These are phyloP conservation scores for Botrytis byssoidea DNA, from an alignment of 2,329 filamentous ascomycete genomes.

Conservation along the genomic window DNA sequence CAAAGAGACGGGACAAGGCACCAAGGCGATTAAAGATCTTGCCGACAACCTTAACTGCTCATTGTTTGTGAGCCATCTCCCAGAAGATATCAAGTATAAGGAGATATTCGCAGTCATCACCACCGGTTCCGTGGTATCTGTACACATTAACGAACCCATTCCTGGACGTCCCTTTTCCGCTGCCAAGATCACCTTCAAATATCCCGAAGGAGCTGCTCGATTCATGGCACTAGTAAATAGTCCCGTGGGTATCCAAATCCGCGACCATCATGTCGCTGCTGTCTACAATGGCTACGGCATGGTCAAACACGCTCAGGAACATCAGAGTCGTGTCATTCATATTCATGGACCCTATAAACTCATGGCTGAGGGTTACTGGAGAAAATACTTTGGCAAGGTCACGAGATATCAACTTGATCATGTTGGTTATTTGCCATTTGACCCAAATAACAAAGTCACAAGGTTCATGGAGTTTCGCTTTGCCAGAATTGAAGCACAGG, in stretches of 20 bases:
- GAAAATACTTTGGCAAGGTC: neutral
- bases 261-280: neutral
- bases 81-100: neutral
- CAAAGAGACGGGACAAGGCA: neutral
- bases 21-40: neutral
- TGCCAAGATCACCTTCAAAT: neutral
- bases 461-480: slow-evolving; percentile 22
- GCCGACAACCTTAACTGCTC: neutral
- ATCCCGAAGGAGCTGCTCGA: neutral
- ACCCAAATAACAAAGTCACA: neutral
- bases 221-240: neutral
- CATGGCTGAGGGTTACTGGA: neutral
- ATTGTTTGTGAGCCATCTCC: neutral
- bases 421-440: neutral
- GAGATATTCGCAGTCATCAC: neutral
- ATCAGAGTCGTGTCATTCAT: neutral
- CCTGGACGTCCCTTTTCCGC: neutral
- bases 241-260: neutral
- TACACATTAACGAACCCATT: neutral
- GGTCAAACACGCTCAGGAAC: neutral
- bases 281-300: neutral
- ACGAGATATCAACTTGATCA: neutral
- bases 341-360: neutral
- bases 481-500: slow-evolving; percentile 23
- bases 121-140: neutral